Conservation (phyloP, 768 basidiomycete genomes). For the Kwoniella pini region DNA sequence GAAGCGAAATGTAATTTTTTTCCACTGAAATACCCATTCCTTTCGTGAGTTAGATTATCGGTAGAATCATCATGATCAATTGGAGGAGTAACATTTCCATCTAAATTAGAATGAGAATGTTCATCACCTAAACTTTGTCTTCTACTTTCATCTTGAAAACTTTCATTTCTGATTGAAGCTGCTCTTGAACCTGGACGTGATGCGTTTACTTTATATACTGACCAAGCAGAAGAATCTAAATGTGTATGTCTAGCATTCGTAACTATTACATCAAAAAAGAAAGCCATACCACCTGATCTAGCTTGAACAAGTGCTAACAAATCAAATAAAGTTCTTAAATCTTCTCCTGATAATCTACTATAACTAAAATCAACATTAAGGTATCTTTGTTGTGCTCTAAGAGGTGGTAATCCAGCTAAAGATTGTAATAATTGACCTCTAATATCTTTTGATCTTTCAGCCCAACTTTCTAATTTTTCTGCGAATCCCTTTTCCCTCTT, state of each 20-base stretch:
- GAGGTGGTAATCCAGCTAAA: constrained; percentile 40
- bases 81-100: constrained; percentile 15
- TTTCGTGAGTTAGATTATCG: constrained; percentile 12
- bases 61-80: constrained; percentile 18
- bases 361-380: constrained; percentile 46
- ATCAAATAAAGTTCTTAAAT: constrained; percentile 42
- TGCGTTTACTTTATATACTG: constrained; percentile 27
- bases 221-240: constrained; percentile 48
- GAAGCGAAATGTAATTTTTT: constrained; percentile 25
- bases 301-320: constrained; percentile 39
- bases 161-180: constrained; percentile 31
- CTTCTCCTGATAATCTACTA: constrained; percentile 39
- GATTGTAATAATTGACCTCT: constrained; percentile 32
- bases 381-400: constrained; percentile 45
- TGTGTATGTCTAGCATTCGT: constrained; percentile 44
- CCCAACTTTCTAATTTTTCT: constrained; percentile 35
- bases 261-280: constrained; percentile 52
- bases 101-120: neutral
- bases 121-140: constrained; percentile 13
- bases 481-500: constrained; percentile 7
- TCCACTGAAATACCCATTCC: constrained; percentile 9
- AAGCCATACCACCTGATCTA: constrained; percentile 45
- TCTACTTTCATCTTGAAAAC: constrained; percentile 4
- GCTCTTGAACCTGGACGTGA: constrained; percentile 35
- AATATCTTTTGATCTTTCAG: constrained; percentile 32